Conservation (phyloP, 192 early-diverging fungal species). For the Coemansia aciculifera region DNA sequence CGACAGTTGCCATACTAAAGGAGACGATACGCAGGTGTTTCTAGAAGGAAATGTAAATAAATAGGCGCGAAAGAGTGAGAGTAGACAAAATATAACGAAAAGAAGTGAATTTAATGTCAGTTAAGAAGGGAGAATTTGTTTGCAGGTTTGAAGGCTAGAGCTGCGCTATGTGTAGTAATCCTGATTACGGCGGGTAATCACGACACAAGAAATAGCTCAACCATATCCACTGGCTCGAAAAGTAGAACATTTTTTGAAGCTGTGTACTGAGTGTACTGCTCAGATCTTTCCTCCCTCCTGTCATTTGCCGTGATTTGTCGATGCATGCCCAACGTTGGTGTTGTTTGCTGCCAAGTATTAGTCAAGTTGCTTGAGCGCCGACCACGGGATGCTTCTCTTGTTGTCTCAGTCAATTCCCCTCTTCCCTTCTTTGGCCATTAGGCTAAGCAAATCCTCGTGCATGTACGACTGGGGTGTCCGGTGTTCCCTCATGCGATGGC, state of each 20-base stretch:
- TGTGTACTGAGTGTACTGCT: no score
- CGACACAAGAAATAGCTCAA: background rate
- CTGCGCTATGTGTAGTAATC: background rate
- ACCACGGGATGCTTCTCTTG: background rate
- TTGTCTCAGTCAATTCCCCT: background rate
- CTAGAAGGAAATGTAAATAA: background rate
- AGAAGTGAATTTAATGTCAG: background rate
- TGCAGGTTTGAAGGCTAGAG: background rate
- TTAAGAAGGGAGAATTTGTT: background rate
- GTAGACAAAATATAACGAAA: background rate
- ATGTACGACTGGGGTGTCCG: background rate
- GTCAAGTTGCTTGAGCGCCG: background rate
- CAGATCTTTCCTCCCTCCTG: no score
- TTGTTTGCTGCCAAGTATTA: no score
- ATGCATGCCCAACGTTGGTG: no score
- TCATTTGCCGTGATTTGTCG: no score
- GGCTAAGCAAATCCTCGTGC: background rate
- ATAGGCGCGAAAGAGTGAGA: background rate
- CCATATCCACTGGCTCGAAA: background rate
- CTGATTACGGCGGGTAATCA: background rate
- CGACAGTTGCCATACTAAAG: background rate
- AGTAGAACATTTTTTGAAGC: background rate
- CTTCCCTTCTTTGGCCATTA: background rate
- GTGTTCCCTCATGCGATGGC: constrained; percentile 7
- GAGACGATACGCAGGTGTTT: background rate